Base-by-base conservation (phyloP, 1,284 basidiomycete genomes). In the Afroboletus lepidellus region DNA sequence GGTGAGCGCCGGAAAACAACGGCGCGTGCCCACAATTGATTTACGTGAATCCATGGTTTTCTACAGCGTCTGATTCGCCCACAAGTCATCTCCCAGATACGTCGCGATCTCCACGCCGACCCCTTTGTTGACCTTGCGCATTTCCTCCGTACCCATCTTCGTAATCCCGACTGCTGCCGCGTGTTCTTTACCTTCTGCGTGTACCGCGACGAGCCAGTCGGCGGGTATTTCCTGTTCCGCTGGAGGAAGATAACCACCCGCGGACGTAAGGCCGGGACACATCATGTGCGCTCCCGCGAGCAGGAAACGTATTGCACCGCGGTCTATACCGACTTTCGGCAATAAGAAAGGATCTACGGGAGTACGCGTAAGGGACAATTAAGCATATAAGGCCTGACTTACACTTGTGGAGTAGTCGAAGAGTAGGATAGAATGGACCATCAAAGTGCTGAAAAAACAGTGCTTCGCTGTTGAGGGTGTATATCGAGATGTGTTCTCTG, bases 391-490 rank as follows among this genome's bases (percentile, higher is more conserved):
- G 29, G 46, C 43, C 37, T 62, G 20, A 75, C 88, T 64, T 65
- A 94, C 93, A 98, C 76, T 90, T 88, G 72, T 99, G 97, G 54
- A 98, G 74, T 6, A 98, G 71, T 57, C 87, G 83, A 56, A 99
- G 75, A 1, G 92, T 94, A 4, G 97, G 96, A 65, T 87, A 87
- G 65, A 92, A 85, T 0, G 93, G 93, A 0, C 93, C 94, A 71
- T 99, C 96, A 68, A 92, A 95, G 72, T 98, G 94, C 71, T 99
- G 95, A 78, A 98, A 96, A 74, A 98, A 92, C 54, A 99, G 71
- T 6, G 96, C 94, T 65, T 90, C 87, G 42, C 85, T 80, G 58
- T 94, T 82, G 33, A 96, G 76, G 1, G 94, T 90, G 71, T 92
- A 94, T 67, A 99, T 90, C 49, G 92, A 93, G 61, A 98, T 82